Base-by-base conservation (phyloP, 2,329 filamentous ascomycete genomes). In the Sporothrix curviconia region DNA sequence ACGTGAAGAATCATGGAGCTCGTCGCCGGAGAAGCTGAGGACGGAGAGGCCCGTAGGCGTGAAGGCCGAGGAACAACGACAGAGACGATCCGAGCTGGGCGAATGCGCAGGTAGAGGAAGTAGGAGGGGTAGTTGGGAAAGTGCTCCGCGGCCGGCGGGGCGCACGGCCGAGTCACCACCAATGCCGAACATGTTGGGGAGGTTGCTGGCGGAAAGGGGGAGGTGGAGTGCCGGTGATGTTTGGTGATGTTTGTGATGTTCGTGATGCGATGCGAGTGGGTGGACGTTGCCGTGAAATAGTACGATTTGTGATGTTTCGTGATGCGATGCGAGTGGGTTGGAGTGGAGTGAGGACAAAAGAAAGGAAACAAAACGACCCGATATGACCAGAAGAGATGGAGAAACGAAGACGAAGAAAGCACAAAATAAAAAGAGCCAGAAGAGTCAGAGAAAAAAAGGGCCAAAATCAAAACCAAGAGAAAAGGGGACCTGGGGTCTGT, bases 51-150 rank as follows among this genome's bases (percentile, higher is more conserved):
- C 74, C 71, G 61, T 78, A 82, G 7, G 73, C 77, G 22, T 70
- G 68, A 36, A 83, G 69, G 14, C 73, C 78, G 2, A 82, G 66
- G 28, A n/a, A 76, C 68, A 36, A 76, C 59, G 37, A 82, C 55
- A 17, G 71, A 70, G 14, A 82, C 60, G 15, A 78, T n/a, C n/a
- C 61, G 17, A 79, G 68, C 65, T 79, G 76, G 56, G 75, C 62
- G 34, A n/a, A 77, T 72, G 32, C 77, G 73, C 6, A 78, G 57
- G 42, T 68, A 69, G 34, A 76, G 71, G 65, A 77, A 77, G 19
- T 70, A 71, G 39, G 64, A 67, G 15, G 78, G 76, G 39, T 76
- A 78, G 28, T 70, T 56, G n/a, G 75, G 76, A 24, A 78, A 68
- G 59, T 78, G 76, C 62, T 78, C n/a, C 75, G 59, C 66, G 69